Evolutionary conservation across 139 green algal genomes (phyloP).

Genomic region (Picochlorum sp.): DNA sequence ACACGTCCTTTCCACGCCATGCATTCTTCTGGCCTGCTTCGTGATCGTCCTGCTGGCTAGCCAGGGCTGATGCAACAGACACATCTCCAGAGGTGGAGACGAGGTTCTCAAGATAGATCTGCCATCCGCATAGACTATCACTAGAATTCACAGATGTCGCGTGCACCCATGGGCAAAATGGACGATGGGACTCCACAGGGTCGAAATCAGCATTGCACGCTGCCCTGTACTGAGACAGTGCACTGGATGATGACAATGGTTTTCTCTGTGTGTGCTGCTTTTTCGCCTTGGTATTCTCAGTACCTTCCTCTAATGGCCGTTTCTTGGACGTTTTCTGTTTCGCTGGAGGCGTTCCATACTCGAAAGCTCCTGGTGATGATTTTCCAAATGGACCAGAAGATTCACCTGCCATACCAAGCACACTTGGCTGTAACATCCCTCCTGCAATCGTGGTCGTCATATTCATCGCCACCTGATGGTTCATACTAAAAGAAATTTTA

Average conservation of each 20-base stretch:
- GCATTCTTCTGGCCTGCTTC: not conserved
- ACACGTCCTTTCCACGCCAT: not conserved
- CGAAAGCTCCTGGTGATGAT: not conserved
- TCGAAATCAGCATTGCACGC: constrained; percentile 5
- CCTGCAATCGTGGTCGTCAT: constrained; percentile 11
- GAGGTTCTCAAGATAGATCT: constrained; percentile 1
- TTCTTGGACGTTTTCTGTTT: no score
- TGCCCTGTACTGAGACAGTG: not conserved
- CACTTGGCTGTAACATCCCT: not conserved
- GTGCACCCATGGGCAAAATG: constrained; percentile 35
- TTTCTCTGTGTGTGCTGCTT: not conserved
- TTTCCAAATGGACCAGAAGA: not conserved
- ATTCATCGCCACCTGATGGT: not conserved
- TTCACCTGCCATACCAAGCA: not conserved
- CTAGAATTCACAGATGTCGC: not conserved
- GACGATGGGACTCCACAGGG: constrained; percentile 22
- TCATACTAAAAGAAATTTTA: not conserved
- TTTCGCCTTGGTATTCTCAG: not conserved
- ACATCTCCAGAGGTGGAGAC: not conserved
- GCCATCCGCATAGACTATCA: not conserved
- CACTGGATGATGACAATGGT: not conserved
- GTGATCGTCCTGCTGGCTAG: not conserved
- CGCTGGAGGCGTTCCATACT: no score
- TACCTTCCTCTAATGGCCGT: not conserved
- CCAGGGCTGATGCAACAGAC: not conserved